A percentile compares a stretch with the other conserved stretches of the same genome.
Evolutionary conservation across 176 grass and related monocot genomes (phyloP).

Genomic region (Calamus simplicifolius): DNA sequence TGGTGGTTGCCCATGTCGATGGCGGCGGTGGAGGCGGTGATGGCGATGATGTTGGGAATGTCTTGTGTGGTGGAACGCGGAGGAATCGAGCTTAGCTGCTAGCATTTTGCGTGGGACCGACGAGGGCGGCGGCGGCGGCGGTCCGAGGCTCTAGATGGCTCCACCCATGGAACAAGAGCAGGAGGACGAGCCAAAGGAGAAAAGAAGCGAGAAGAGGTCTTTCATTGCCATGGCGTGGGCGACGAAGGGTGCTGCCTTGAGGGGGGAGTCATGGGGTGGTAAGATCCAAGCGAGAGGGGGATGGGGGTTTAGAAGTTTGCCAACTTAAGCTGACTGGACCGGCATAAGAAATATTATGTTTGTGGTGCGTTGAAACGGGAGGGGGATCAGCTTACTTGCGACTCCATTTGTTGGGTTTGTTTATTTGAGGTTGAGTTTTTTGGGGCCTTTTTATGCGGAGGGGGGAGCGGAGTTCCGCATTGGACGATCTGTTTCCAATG

Average conservation of each 20-base stretch:
- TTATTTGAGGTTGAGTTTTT: conserved; percentile 25
- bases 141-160: neutral
- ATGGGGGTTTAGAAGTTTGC: conserved; percentile 13
- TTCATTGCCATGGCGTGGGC: conserved; percentile 44
- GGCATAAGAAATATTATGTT: conserved; percentile 11
- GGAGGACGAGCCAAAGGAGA: conserved; percentile 49
- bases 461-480: conserved; percentile 18
- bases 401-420: conserved; percentile 49
- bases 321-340: conserved; percentile 26
- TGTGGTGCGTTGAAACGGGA: neutral
- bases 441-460: conserved; percentile 13
- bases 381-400: conserved; percentile 42
- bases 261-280: conserved; percentile 25
- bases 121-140: neutral
- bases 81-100: conserved; percentile 5
- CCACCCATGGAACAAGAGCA: conserved; percentile 41
- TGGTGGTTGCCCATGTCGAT: conserved; percentile 11
- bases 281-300: conserved; percentile 11
- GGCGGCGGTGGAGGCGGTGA: conserved; percentile 13
- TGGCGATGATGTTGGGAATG: conserved; percentile 6
- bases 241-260: conserved; percentile 4
- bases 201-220: conserved; percentile 22
- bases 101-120: conserved; percentile 36
- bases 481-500: conserved; percentile 16
- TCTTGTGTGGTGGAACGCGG: neutral